phyloP scores from a whole-genome alignment of 257 asterid species.

The Mitragyna speciosa region DNA sequence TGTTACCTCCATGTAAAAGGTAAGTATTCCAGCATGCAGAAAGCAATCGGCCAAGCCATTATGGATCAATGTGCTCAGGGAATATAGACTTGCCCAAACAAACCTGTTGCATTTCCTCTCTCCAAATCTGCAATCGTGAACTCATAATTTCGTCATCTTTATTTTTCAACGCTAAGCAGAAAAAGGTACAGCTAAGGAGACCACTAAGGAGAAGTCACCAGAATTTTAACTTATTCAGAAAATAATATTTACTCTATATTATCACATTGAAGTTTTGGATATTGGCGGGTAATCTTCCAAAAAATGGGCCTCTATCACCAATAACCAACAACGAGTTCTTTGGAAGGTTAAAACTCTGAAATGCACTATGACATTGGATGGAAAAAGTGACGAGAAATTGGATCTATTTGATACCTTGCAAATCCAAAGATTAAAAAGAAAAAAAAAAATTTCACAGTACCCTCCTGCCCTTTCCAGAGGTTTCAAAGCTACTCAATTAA shows the following conservation, averaged over 20 bases:
- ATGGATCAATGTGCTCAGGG: constrained; percentile 58
- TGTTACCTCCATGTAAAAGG: constrained; percentile 5
- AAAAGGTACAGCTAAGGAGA: neutral
- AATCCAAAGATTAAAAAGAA: neutral
- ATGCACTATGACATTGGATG: neutral
- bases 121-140: constrained; percentile 62
- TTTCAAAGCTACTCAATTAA: neutral
- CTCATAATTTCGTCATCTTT: neutral
- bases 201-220: neutral
- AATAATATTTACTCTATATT: neutral
- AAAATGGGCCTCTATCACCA: neutral
- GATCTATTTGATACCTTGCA: neutral
- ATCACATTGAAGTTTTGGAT: neutral
- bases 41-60: constrained; percentile 32
- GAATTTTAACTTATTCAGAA: neutral
- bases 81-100: constrained; percentile 70
- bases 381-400: neutral
- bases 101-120: constrained; percentile 90
- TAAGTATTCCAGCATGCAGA: constrained; percentile 1
- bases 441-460: neutral
- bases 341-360: neutral
- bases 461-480: neutral
- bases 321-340: neutral
- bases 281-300: neutral
- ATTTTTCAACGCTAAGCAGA: neutral